A percentile compares a stretch with the other conserved stretches of the same genome.
Evolutionary conservation across 805 yeast genomes (phyloP).

Genomic region (Kodamaea sagamina): DNA sequence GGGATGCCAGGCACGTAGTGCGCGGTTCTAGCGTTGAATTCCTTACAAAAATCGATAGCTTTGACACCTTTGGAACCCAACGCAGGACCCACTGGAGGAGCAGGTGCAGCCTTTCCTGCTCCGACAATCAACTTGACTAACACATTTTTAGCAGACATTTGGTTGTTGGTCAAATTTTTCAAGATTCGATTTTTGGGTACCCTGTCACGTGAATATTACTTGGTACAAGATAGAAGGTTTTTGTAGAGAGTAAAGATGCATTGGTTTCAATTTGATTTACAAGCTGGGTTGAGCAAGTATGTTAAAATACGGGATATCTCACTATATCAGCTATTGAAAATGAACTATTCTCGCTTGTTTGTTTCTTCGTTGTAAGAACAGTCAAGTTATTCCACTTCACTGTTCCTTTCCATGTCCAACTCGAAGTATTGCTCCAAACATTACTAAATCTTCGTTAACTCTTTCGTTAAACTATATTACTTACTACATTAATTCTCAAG

Average conservation of each 20-base stretch:
- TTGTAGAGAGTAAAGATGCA: neutral
- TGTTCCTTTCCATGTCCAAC: too few relatives aligned
- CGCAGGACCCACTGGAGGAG: conserved; percentile 99
- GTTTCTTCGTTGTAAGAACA: too few relatives aligned
- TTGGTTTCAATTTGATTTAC: too few relatives aligned
- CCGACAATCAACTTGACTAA: conserved; percentile 89
- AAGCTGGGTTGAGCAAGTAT: too few relatives aligned
- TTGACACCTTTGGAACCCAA: conserved; percentile 97
- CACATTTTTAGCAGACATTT: conserved; percentile 53
- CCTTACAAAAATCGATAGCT: conserved; percentile 97
- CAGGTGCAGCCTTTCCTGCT: conserved; percentile 97
- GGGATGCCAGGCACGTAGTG: conserved; percentile 84
- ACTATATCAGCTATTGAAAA: too few relatives aligned
- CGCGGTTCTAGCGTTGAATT: conserved; percentile 96
- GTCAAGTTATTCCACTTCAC: too few relatives aligned
- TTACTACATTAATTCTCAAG: too few relatives aligned
- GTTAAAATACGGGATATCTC: too few relatives aligned
- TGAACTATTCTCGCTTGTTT: too few relatives aligned
- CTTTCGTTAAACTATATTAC: too few relatives aligned
- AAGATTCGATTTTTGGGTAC: neutral
- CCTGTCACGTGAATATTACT: neutral
- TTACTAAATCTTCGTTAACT: too few relatives aligned
- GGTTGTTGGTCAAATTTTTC: conserved; percentile 5
- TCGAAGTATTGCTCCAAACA: too few relatives aligned
- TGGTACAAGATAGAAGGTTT: neutral